Evolutionary conservation across 495 filamentous ascomycete species (phyloP).

Genomic region (Hypoxylon lenormandii): DNA sequence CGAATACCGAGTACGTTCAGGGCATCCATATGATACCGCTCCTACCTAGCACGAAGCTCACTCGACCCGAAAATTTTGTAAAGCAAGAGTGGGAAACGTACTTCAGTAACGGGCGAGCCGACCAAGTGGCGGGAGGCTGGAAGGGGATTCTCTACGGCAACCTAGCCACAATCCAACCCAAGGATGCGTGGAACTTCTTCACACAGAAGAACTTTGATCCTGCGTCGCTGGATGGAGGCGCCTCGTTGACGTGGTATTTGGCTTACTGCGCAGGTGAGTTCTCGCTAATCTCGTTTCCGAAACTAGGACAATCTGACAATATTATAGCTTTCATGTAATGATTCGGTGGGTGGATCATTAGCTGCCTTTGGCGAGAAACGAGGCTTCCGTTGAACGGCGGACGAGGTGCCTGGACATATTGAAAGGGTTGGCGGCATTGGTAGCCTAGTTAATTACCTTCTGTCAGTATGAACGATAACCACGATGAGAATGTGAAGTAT

Average conservation of each 20-base stretch:
- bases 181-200: constrained; percentile 79
- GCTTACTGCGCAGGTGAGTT: constrained; percentile 75
- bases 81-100: constrained; percentile 85
- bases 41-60: constrained; percentile 75
- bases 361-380: constrained; percentile 6
- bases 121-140: constrained; percentile 78
- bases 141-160: constrained; percentile 86
- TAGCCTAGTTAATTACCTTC: constrained; percentile 3
- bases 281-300: background rate
- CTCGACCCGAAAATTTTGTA: constrained; percentile 77
- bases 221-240: constrained; percentile 85
- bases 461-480: constrained; percentile 23
- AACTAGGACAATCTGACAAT: constrained; percentile 24
- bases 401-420: constrained; percentile 32
- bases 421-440: constrained; percentile 14
- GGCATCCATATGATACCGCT: constrained; percentile 98
- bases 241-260: constrained; percentile 88
- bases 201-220: constrained; percentile 71
- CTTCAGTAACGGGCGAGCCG: constrained; percentile 72
- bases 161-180: constrained; percentile 79
- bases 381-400: background rate
- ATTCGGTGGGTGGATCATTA: background rate
- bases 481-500: constrained; percentile 14
- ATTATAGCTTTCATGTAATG: constrained; percentile 49
- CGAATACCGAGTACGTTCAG: constrained; percentile 83